Conservation (phyloP, 768 basidiomycete genomes). For the Arthromyces matolae region DNA sequence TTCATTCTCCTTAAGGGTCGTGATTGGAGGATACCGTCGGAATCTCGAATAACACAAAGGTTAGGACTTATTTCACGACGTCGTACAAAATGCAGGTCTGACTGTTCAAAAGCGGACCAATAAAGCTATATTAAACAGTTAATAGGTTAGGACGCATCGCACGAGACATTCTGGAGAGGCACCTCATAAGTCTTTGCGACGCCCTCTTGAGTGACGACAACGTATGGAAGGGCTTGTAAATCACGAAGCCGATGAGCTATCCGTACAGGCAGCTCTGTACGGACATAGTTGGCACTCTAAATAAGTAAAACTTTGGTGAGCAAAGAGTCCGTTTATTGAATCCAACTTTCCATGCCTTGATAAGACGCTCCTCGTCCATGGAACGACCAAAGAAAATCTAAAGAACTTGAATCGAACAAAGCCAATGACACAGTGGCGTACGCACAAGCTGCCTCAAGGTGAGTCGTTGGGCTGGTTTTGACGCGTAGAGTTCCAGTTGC, state of each 20-base stretch:
- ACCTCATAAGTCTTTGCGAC: slow-evolving; percentile 85
- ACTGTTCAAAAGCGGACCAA: slow-evolving; percentile 87
- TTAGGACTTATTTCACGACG: background rate
- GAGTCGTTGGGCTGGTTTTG: slow-evolving; percentile 65
- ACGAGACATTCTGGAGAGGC: slow-evolving; percentile 21
- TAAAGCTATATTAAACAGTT: slow-evolving; percentile 56
- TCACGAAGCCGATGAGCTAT: slow-evolving; percentile 87
- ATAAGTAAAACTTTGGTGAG: background rate
- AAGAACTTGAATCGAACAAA: slow-evolving; percentile 1
- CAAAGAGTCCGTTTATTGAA: background rate
- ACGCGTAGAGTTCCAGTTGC: slow-evolving; percentile 77
- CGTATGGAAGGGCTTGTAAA: slow-evolving; percentile 80
- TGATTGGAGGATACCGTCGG: slow-evolving; percentile 70
- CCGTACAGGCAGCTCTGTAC: slow-evolving; percentile 83
- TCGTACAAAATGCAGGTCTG: slow-evolving; percentile 7
- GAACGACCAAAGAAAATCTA: slow-evolving; percentile 86
- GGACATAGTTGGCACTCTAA: slow-evolving; percentile 87
- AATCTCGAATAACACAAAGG: slow-evolving; percentile 40
- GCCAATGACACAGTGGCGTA: background rate
- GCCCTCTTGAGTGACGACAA: slow-evolving; percentile 82
- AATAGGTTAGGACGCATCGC: background rate
- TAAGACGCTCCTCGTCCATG: slow-evolving; percentile 73
- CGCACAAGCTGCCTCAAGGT: slow-evolving; percentile 77
- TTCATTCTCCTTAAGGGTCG: slow-evolving; percentile 69
- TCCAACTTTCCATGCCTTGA: slow-evolving; percentile 49